Percentiles rank a stretch among this genome's conserved stretches.
Conservation (phyloP, 495 filamentous ascomycete genomes). For the Hyaloscypha variabilis region DNA sequence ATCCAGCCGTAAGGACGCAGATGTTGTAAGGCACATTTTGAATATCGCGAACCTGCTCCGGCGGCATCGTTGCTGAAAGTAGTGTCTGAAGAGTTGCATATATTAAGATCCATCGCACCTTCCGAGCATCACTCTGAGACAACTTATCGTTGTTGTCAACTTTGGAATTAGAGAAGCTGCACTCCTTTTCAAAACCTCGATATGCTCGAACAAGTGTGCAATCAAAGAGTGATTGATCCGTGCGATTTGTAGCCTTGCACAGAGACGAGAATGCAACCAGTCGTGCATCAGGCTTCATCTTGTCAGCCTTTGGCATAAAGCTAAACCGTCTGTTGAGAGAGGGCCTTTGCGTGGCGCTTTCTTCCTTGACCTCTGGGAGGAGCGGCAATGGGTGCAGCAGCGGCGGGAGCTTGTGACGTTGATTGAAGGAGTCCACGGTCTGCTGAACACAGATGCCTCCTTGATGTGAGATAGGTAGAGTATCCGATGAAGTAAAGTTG, state of each 20-base stretch:
- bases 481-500: conserved; percentile 42
- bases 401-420: conserved; percentile 50
- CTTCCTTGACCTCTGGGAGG: conserved; percentile 45
- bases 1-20: conserved; percentile 39
- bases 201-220: conserved; percentile 49
- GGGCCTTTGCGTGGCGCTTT: conserved; percentile 24
- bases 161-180: conserved; percentile 39
- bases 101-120: conserved; percentile 71
- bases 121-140: conserved; percentile 57
- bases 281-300: conserved; percentile 37
- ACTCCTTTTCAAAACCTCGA: conserved; percentile 48
- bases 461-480: conserved; percentile 43
- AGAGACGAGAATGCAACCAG: conserved; percentile 40
- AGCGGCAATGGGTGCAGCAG: conserved; percentile 61
- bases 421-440: conserved; percentile 60
- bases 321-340: conserved; percentile 25
- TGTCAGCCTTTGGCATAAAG: conserved; percentile 18
- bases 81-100: conserved; percentile 71
- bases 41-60: conserved; percentile 40
- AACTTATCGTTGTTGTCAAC: conserved; percentile 42
- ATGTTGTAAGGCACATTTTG: conserved; percentile 44
- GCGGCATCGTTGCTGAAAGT: conserved; percentile 45
- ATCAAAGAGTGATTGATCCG: conserved; percentile 28
- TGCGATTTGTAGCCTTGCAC: conserved; percentile 44
- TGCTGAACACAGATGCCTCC: conserved; percentile 64